These are phyloP conservation scores for Rugonectria rugulosa DNA, from an alignment of 2,329 filamentous ascomycete genomes.

Conservation along the genomic window DNA sequence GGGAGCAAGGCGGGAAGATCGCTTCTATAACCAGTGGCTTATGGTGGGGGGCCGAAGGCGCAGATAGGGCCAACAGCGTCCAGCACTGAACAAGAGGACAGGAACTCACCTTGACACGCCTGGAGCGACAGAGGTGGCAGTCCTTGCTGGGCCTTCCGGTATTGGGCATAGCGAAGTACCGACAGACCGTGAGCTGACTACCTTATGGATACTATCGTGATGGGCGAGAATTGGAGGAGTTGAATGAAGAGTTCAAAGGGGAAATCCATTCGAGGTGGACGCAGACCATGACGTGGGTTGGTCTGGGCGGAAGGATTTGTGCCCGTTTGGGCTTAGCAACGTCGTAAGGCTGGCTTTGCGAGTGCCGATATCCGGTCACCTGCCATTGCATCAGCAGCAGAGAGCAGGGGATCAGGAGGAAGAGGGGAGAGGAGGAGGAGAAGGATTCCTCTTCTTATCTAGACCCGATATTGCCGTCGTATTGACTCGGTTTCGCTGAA, in stretches of 20 bases:
- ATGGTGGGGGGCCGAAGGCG: neutral
- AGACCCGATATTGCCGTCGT: too few species aligned
- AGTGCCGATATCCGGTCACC: slow-evolving; percentile 14
- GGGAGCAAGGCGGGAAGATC: too few species aligned
- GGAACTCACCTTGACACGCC: slow-evolving; percentile 50
- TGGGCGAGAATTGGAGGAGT: slow-evolving; percentile 4
- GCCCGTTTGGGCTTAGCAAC: slow-evolving; percentile 28
- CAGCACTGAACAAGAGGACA: slow-evolving; percentile 1
- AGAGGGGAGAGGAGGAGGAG: too few species aligned
- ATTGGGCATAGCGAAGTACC: slow-evolving; percentile 46
- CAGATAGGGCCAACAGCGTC: slow-evolving; percentile 9
- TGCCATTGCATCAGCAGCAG: neutral
- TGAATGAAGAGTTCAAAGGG: slow-evolving; percentile 32
- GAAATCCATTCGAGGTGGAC: slow-evolving; percentile 38
- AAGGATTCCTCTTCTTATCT: too few species aligned
- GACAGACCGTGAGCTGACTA: neutral
- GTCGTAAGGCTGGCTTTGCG: slow-evolving; percentile 23
- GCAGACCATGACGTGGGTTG: slow-evolving; percentile 17
- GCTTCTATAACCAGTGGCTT: slow-evolving; percentile 1
- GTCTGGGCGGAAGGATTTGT: neutral
- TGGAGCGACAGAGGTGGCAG: slow-evolving; percentile 50
- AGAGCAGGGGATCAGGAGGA: neutral
- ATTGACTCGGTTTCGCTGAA: too few species aligned
- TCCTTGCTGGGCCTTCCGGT: slow-evolving; percentile 51
- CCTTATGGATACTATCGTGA: neutral